A percentile compares a stretch with the other conserved stretches of the same genome.
phyloP scores from a whole-genome alignment of 2,329 filamentous ascomycete species.

The Fusarium siculi region DNA sequence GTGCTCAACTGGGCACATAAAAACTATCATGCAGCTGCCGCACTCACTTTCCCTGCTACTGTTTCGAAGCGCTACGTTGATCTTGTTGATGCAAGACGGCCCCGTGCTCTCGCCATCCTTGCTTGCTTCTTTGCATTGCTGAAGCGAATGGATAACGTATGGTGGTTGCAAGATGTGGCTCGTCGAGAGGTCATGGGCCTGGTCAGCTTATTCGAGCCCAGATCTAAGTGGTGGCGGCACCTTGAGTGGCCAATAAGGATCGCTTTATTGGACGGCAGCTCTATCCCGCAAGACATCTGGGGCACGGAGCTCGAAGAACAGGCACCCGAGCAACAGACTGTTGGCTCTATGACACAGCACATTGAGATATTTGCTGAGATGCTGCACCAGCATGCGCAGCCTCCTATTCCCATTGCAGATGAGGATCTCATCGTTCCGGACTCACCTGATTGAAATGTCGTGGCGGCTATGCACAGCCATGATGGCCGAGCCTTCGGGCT shows the following conservation, averaged over 20 bases:
- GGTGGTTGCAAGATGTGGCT: slow-evolving; percentile 77
- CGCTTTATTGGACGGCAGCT: slow-evolving; percentile 64
- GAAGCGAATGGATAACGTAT: slow-evolving; percentile 69
- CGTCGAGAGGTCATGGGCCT: slow-evolving; percentile 73
- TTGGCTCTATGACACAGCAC: slow-evolving; percentile 53
- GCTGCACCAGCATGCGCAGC: slow-evolving; percentile 46
- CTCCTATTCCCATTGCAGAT: slow-evolving; percentile 46
- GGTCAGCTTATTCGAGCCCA: slow-evolving; percentile 66
- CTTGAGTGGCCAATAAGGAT: slow-evolving; percentile 70
- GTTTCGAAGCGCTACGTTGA: slow-evolving; percentile 71
- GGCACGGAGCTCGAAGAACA: slow-evolving; percentile 62
- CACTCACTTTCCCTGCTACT: slow-evolving; percentile 72
- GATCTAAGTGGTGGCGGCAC: slow-evolving; percentile 70
- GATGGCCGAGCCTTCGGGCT: slow-evolving; percentile 1
- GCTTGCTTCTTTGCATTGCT: slow-evolving; percentile 75
- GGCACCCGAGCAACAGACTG: slow-evolving; percentile 49
- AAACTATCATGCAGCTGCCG: slow-evolving; percentile 67
- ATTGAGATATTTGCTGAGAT: slow-evolving; percentile 55
- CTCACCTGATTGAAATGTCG: slow-evolving; percentile 47
- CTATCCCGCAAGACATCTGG: slow-evolving; percentile 68
- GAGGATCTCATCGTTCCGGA: slow-evolving; percentile 47
- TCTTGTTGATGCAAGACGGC: slow-evolving; percentile 66
- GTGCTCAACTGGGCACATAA: slow-evolving; percentile 74
- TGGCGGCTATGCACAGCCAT: background rate
- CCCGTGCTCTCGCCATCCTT: slow-evolving; percentile 70